Conservation (phyloP, 805 yeast species). For the Maudiozyma pseudohumilis region DNA sequence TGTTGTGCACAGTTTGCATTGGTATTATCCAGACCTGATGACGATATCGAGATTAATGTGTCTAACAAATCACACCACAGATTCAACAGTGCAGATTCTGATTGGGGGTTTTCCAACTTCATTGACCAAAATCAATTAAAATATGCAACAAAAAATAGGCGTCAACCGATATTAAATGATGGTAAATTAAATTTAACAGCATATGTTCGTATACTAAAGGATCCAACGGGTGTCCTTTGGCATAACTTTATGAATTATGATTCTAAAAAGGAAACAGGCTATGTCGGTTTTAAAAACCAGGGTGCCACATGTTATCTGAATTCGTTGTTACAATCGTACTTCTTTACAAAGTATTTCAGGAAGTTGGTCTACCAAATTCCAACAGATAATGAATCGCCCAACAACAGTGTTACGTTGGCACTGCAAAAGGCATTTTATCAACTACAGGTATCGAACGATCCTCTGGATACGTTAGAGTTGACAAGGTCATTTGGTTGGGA, state of each 20-base stretch:
- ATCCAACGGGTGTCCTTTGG: slow-evolving; percentile 92
- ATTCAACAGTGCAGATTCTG: slow-evolving; percentile 64
- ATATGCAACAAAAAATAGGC: slow-evolving; percentile 30
- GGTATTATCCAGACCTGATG: slow-evolving; percentile 67
- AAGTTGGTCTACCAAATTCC: slow-evolving; percentile 85
- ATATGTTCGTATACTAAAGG: slow-evolving; percentile 67
- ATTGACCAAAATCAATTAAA: slow-evolving; percentile 45
- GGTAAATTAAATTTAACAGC: slow-evolving; percentile 63
- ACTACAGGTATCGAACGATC: slow-evolving; percentile 59
- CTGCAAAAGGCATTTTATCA: slow-evolving; percentile 81
- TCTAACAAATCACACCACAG: slow-evolving; percentile 66
- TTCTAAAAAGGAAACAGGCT: slow-evolving; percentile 81
- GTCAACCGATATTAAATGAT: slow-evolving; percentile 37
- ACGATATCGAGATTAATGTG: slow-evolving; percentile 49
- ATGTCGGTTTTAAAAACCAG: slow-evolving; percentile 87
- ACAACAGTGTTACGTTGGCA: slow-evolving; percentile 65
- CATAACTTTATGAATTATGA: slow-evolving; percentile 77
- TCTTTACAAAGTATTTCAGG: slow-evolving; percentile 72
- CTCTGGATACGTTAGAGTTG: slow-evolving; percentile 77
- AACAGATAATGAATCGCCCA: slow-evolving; percentile 46
- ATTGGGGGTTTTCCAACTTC: slow-evolving; percentile 92
- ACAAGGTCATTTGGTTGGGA: slow-evolving; percentile 98
- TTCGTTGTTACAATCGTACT: slow-evolving; percentile 84
- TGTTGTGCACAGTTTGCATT: slow-evolving; percentile 89
- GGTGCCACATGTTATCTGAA: slow-evolving; percentile 98